A percentile compares a stretch with the other conserved stretches of the same genome.
phyloP scores from a whole-genome alignment of 2,329 filamentous ascomycete species.

The Hansfordia pulvinata region DNA sequence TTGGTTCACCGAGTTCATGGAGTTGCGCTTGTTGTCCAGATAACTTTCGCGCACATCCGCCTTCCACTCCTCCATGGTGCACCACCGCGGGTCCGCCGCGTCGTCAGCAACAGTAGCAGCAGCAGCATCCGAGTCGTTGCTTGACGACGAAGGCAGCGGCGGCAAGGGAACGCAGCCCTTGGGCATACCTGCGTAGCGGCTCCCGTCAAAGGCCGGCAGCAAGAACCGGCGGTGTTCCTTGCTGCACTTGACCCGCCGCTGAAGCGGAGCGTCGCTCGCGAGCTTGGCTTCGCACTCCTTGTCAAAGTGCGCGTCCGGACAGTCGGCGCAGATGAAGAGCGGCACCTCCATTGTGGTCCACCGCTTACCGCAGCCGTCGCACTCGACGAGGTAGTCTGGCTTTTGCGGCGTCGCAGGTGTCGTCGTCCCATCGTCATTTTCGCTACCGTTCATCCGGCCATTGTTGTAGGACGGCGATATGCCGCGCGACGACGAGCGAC shows the following conservation, averaged over 20 bases:
- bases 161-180: conserved; percentile 10
- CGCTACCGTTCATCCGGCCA: not conserved
- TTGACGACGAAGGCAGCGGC: too few species aligned
- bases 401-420: conserved; percentile 6
- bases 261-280: conserved; percentile 7
- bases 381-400: conserved; percentile 10
- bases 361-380: conserved; percentile 11
- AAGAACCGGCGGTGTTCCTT: conserved; percentile 12
- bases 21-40: conserved; percentile 4
- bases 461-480: not conserved
- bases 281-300: conserved; percentile 9
- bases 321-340: conserved; percentile 14
- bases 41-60: conserved; percentile 9
- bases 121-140: too few species aligned
- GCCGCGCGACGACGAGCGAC: not conserved
- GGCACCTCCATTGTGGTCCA: conserved; percentile 12
- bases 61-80: conserved; percentile 14
- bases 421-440: not conserved
- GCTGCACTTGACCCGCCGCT: conserved; percentile 8
- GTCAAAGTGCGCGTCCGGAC: conserved; percentile 10
- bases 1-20: too few species aligned
- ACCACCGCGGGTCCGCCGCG: conserved; percentile 9
- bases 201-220: conserved; percentile 10
- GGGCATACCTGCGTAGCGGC: conserved; percentile 9
- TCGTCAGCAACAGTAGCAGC: conserved; percentile 2